These are phyloP conservation scores for Globisporangium splendens DNA, from an alignment of 352 stramenopile genomes.

Conservation along the genomic window DNA sequence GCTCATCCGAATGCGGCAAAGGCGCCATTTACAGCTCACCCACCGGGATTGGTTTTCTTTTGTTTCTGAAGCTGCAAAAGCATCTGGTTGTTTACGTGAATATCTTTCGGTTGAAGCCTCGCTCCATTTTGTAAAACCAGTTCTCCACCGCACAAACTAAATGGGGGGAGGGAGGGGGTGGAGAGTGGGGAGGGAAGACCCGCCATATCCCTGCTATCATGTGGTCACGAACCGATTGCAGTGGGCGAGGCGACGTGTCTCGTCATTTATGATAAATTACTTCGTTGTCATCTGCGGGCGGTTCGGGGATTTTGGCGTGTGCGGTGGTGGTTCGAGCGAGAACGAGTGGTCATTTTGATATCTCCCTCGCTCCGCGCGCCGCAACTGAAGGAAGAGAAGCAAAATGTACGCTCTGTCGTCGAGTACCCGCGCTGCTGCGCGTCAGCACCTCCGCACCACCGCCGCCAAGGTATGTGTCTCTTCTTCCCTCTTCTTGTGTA, in stretches of 20 bases:
- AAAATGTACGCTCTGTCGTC: constrained; percentile 61
- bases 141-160: constrained; percentile 9
- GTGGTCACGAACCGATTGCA: no score
- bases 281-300: no score
- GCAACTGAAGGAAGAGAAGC: constrained; percentile 20
- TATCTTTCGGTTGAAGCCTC: constrained; percentile 7
- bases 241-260: constrained; percentile 15
- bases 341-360: constrained; percentile 76
- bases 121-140: not conserved
- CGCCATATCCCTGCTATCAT: no score
- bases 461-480: constrained; percentile 50
- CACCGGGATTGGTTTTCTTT: not conserved
- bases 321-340: not conserved
- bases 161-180: not conserved
- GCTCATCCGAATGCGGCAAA: no score
- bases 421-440: constrained; percentile 44
- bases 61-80: not conserved
- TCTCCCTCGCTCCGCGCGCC: constrained; percentile 43
- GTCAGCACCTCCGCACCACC: constrained; percentile 68
- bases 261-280: constrained; percentile 18
- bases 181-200: not conserved
- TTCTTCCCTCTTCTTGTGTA: not conserved
- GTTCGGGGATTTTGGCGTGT: constrained; percentile 1
- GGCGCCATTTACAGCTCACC: no score
- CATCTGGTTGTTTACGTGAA: constrained; percentile 10